These are phyloP conservation scores for Vinca major DNA, from an alignment of 305 asterid genomes.

Conservation along the genomic window DNA sequence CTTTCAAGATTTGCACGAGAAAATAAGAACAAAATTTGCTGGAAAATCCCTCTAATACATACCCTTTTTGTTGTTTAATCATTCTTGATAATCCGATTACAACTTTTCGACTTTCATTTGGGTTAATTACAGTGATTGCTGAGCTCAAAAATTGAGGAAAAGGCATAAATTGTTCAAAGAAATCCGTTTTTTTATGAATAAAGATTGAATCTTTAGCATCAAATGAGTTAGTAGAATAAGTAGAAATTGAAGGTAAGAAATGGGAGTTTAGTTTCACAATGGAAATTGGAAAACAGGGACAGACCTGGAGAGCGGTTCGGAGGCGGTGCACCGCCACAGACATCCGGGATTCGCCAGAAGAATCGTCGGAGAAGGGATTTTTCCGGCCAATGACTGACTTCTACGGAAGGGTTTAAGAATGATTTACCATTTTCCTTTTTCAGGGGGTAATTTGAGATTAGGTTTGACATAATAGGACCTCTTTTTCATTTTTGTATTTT, in stretches of 20 bases:
- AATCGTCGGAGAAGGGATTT: constrained; percentile 26
- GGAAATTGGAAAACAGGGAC: constrained; percentile 21
- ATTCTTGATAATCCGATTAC: constrained; percentile 50
- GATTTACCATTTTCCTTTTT: too few species aligned
- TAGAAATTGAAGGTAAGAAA: constrained; percentile 18
- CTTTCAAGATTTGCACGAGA: constrained; percentile 55
- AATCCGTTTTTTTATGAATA: constrained; percentile 32
- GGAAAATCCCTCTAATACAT: constrained; percentile 37
- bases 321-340: constrained; percentile 40
- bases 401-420: constrained; percentile 28
- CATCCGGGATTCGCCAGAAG: constrained; percentile 49
- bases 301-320: constrained; percentile 38
- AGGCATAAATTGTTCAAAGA: constrained; percentile 62
- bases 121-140: constrained; percentile 29
- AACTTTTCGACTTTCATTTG: constrained; percentile 69
- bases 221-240: constrained; percentile 16
- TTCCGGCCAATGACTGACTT: constrained; percentile 31
- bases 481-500: too few species aligned
- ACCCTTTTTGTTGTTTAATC: constrained; percentile 38
- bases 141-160: constrained; percentile 19
- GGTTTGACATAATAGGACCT: too few species aligned
- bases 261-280: constrained; percentile 19
- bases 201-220: constrained; percentile 25
- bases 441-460: too few species aligned
- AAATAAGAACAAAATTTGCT: constrained; percentile 42